Evolutionary conservation across 805 yeast genomes (phyloP), one percentile per base, ranked within the genome.

Genomic region (Candida oleophila): DNA sequence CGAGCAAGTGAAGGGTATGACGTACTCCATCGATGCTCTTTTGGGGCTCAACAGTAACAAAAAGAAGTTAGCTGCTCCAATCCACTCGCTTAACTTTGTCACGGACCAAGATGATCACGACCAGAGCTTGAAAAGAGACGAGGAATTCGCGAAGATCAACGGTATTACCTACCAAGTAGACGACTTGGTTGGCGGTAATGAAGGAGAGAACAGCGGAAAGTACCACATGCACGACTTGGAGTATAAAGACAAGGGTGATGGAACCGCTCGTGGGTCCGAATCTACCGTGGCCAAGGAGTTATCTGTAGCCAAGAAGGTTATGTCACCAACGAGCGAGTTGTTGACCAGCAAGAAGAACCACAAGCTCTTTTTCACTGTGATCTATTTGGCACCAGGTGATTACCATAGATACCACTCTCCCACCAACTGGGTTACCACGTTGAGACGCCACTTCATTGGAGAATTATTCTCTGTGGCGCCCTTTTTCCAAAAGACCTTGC

Each of bases 391-490:
- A 0, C 99, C 99, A 0, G 99, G 99, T 35, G 99, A 94, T 64
- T 94, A 94, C 66, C 99, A 94, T 67, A 85, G 96, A 51, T 94
- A 85, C 70, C 99, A 94, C 64, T 89, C 98, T 9, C 99, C 99
- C 2, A 80, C 89, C 1, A 85, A 87, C 62, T 94, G 99, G 99
- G 97, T 94, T 18, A 83, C 95, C 41, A 89, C 94, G 15, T 65
- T 88, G 45, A 83, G 99, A 61, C 85, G 98, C 52, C 97, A 94
- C 68, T 94, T 92, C 62, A 87, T 91, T 25, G 99, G 99, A 20
- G 97, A 94, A 65, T 76, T 94, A 41, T 94, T 85, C 66, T 87
- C 96, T 9, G 99, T 94, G 12, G 96, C 98, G 0, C 99, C 99
- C 7, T 92, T 86, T 63, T 91, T 94, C 73, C 99, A 94, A 68